Conservation (phyloP, 1,284 basidiomycete genomes). For the Trametes polyzona region DNA sequence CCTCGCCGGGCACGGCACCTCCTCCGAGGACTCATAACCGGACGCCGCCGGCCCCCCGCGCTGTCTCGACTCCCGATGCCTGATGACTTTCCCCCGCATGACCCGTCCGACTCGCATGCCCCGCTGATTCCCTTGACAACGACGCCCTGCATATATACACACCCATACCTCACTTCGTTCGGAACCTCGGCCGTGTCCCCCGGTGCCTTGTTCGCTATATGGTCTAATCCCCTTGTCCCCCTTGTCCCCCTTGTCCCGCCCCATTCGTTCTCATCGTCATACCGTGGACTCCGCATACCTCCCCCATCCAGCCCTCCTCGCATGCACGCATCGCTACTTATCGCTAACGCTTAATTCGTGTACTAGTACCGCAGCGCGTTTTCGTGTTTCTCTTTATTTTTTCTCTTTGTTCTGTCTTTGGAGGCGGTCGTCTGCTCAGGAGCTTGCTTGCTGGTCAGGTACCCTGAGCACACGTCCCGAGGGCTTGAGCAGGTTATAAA, state of each 20-base stretch:
- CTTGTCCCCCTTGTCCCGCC: not conserved
- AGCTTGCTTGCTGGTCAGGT: too few relatives aligned
- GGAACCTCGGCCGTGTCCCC: not conserved
- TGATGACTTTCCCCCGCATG: not conserved
- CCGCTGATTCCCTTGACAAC: not conserved
- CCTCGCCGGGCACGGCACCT: constrained; percentile 19
- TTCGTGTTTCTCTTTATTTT: not conserved
- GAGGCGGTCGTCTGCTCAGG: too few relatives aligned
- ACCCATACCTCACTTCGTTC: constrained; percentile 18
- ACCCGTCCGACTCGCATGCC: not conserved
- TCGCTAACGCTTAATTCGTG: constrained; percentile 18
- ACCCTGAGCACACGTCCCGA: too few relatives aligned
- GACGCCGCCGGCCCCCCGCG: not conserved
- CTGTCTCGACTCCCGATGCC: not conserved
- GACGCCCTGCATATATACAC: too few relatives aligned
- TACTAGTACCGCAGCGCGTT: constrained; percentile 6
- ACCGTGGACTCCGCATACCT: constrained; percentile 10
- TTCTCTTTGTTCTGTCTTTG: not conserved
- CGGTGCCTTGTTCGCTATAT: too few relatives aligned
- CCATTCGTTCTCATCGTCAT: constrained; percentile 17
- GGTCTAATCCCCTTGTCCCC: not conserved
- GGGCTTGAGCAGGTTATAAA: too few relatives aligned
- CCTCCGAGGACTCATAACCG: constrained; percentile 16
- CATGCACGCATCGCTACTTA: constrained; percentile 18
- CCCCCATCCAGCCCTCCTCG: not conserved